Evolutionary conservation across 2,329 filamentous ascomycete species (phyloP), one percentile per base, ranked within the genome.

Genomic region (Pseudogymnoascus sp.): DNA sequence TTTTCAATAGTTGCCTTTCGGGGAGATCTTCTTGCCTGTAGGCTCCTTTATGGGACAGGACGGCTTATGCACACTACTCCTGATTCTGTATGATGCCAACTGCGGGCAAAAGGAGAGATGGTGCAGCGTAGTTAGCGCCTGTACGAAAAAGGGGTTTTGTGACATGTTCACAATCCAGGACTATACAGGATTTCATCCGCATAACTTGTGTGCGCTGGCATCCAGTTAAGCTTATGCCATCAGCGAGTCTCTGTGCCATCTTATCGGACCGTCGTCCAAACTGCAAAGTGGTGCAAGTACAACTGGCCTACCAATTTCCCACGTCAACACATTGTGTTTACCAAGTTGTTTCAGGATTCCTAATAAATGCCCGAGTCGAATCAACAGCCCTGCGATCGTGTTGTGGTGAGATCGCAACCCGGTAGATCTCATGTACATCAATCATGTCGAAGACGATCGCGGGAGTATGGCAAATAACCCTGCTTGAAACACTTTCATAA

Each of bases 401-500:
- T 19, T 52, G 15, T 52, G 26, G 26, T 33, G 26, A 52, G 45
- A 52, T 52, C 45, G 45, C 45, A 52, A 33, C n/a, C 15, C 15
- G 26, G 45, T 15, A 52, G 45, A 52, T 52, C 45, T 52, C 45
- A 52, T 52, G 45, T 52, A 52, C 45, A 52, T 52, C 45, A 52
- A 18, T 52, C 45, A 52, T 30, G n/a, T 52, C 26, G 12, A 48
- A 26, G 26, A 15, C 45, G 45, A 52, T 52, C 26, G 23, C 21
- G 10, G 41, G 21, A 28, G 19, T 52, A 52, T 30, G 41, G 41
- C 9, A 52, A 30, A 52, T 52, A 52, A 15, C 45, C 45, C 3
- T 52, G 45, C n/a, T 52, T 52, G 45, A 52, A 52, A 52, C 45
- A 52, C 33, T 52, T 52, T 52, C 45, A 33, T 30, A 52, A 52